Conservation (phyloP, 345 rosid genomes). For the Melaleuca alternifolia region DNA sequence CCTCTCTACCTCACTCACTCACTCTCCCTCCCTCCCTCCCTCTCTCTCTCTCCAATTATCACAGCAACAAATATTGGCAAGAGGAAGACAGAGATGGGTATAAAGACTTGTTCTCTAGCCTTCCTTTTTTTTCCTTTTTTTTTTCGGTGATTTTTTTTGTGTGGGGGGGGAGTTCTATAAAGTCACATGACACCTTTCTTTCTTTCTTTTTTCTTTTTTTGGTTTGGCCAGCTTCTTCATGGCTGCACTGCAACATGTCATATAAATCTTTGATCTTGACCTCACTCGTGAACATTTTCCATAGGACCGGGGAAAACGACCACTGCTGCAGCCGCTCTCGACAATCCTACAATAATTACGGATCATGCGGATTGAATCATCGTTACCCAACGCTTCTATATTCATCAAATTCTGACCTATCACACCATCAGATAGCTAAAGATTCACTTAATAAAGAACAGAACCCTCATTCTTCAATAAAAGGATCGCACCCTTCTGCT, state of each 20-base stretch:
- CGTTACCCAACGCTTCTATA: too few species aligned
- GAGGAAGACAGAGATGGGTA: background rate
- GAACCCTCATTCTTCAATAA: too few species aligned
- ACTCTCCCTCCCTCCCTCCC: constrained; percentile 2
- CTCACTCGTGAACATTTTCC: background rate
- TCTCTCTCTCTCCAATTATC: background rate
- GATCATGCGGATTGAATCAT: background rate
- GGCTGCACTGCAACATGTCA: background rate
- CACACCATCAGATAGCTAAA: background rate
- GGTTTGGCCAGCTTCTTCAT: background rate
- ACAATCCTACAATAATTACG: background rate
- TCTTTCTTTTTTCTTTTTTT: background rate
- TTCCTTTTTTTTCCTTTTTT: constrained; percentile 2
- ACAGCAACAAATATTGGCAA: background rate
- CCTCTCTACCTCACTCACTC: constrained; percentile 5
- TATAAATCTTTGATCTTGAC: background rate
- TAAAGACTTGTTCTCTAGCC: background rate
- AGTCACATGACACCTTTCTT: constrained; percentile 26
- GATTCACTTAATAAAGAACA: background rate
- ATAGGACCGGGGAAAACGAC: background rate
- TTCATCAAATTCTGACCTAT: background rate
- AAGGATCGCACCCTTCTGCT: rapidly evolving
- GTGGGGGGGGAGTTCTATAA: background rate
- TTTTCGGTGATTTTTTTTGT: constrained; percentile 16
- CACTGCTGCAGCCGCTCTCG: background rate